Evolutionary conservation across 2,329 filamentous ascomycete species (phyloP).

Genomic region (Stagonosporopsis chrysanthemi): DNA sequence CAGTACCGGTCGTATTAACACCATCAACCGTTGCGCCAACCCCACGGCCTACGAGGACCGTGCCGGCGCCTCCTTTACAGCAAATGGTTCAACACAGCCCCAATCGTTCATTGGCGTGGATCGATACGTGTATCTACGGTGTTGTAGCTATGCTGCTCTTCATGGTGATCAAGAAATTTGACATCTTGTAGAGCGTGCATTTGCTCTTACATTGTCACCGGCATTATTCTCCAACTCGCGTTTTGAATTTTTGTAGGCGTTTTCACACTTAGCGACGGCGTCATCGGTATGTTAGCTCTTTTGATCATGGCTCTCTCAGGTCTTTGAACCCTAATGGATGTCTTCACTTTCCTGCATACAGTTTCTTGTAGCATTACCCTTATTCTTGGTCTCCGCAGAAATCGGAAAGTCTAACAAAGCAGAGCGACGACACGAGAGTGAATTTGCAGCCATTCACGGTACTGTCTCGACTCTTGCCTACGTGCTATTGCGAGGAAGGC

Average conservation of each 20-base stretch:
- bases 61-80: constrained; percentile 21
- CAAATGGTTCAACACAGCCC: constrained; percentile 43
- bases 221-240: neutral
- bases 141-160: constrained; percentile 73
- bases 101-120: constrained; percentile 72
- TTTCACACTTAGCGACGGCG: neutral
- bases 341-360: neutral
- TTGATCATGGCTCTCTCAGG: neutral
- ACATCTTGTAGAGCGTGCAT: neutral
- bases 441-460: no score
- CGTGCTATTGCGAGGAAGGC: no score
- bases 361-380: neutral
- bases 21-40: neutral
- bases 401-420: neutral
- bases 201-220: neutral
- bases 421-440: neutral
- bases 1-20: neutral
- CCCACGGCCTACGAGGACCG: constrained; percentile 26
- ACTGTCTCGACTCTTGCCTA: no score
- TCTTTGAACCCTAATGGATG: neutral
- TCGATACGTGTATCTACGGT: constrained; percentile 81
- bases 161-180: constrained; percentile 66
- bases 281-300: neutral
- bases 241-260: neutral
- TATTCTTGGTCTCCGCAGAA: neutral